phyloP scores from a whole-genome alignment of 1,284 basidiomycete genomes.

The Schizopora paradoxa region DNA sequence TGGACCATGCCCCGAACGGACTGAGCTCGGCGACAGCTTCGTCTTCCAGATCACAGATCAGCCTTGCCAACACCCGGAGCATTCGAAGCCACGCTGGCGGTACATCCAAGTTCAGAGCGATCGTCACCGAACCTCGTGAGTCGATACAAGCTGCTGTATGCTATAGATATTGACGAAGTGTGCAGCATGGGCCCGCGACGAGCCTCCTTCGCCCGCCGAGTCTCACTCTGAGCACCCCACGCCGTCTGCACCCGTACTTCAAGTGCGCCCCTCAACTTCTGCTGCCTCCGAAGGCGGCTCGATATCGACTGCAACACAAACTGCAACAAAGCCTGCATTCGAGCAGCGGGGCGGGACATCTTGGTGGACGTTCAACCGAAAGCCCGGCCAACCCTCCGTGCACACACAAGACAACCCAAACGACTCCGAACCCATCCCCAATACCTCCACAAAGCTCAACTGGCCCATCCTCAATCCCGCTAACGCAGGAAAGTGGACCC shows the following conservation, averaged over 20 bases:
- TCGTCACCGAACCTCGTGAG: conserved; percentile 70
- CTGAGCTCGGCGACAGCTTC: conserved; percentile 28
- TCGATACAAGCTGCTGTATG: conserved; percentile 21
- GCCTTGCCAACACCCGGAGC: conserved; percentile 38
- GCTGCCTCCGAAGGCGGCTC: conserved; percentile 46
- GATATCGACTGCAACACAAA: conserved; percentile 38
- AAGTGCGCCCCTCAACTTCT: conserved; percentile 24
- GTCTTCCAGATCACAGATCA: conserved; percentile 35
- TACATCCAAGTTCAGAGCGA: conserved; percentile 41
- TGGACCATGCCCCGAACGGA: conserved; percentile 16
- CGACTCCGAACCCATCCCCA: conserved; percentile 9
- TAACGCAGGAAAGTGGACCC: background rate
- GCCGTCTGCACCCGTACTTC: too few relatives aligned
- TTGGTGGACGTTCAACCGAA: conserved; percentile 66
- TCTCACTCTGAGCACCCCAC: too few relatives aligned
- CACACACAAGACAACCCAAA: conserved; percentile 17
- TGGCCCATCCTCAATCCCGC: conserved; percentile 12
- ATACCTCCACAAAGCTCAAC: conserved; percentile 15
- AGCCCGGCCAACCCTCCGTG: conserved; percentile 29
- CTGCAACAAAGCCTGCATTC: conserved; percentile 25
- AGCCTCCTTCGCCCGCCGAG: conserved; percentile 70
- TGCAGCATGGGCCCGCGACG: conserved; percentile 75
- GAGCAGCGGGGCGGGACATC: conserved; percentile 35
- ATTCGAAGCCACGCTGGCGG: conserved; percentile 34
- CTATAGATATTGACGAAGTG: conserved; percentile 11